Conservation (phyloP, 1,139 yeast species). For the Kluyveromyces sp. region DNA sequence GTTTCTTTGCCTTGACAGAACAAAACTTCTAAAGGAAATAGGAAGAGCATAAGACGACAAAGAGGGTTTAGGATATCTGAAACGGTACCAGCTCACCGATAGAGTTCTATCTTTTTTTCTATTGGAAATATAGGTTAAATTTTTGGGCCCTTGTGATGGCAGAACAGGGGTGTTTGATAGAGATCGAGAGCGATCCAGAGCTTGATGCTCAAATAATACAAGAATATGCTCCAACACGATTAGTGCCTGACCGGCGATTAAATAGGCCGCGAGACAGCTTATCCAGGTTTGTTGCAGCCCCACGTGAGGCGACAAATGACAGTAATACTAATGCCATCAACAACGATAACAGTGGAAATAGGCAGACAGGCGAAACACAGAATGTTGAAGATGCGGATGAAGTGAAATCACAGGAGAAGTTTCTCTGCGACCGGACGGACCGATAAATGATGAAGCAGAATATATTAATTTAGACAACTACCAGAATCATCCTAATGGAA, state of each 20-base stretch:
- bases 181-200: constrained; percentile 25
- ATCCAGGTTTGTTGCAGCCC: constrained; percentile 13
- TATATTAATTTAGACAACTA: constrained; percentile 22
- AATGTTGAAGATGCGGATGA: constrained; percentile 18
- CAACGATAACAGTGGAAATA: no score
- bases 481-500: not conserved
- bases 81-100: not conserved
- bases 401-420: constrained; percentile 18
- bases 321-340: not conserved
- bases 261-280: constrained; percentile 17
- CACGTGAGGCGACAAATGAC: constrained; percentile 1
- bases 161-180: constrained; percentile 11
- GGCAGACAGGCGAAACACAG: no score
- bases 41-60: no score
- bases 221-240: constrained; percentile 11
- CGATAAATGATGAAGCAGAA: constrained; percentile 16
- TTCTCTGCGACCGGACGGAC: constrained; percentile 11
- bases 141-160: not conserved
- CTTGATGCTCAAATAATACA: constrained; percentile 15
- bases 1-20: no score
- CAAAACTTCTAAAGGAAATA: no score
- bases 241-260: constrained; percentile 13
- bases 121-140: not conserved
- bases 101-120: no score
- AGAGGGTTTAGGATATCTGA: not conserved